Conservation (phyloP, 176 grass and related monocot species). For the Microstegium vimineum region DNA sequence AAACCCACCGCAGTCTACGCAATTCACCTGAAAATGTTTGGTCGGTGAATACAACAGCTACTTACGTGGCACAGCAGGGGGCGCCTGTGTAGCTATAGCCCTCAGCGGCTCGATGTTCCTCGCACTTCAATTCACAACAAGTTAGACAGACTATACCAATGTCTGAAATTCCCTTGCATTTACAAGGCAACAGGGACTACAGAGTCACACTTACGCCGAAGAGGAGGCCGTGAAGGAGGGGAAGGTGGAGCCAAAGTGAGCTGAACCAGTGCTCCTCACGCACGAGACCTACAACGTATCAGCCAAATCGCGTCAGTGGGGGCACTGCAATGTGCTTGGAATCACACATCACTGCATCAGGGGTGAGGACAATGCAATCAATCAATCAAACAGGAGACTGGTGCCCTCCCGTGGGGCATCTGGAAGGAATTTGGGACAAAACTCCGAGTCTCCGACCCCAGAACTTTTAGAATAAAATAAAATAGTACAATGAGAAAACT, state of each 20-base stretch:
- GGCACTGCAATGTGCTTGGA: background rate
- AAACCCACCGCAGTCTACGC: background rate
- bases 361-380: background rate
- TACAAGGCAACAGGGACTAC: background rate
- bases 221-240: conserved; percentile 18
- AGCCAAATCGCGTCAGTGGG: background rate
- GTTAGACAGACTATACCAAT: background rate
- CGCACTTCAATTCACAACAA: conserved; percentile 24
- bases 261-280: conserved; percentile 14
- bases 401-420: background rate
- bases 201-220: conserved; percentile 42
- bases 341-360: background rate
- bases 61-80: conserved; percentile 70
- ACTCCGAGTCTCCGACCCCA: background rate
- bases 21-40: background rate
- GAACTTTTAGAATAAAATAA: background rate
- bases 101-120: conserved; percentile 62
- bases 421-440: background rate
- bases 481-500: background rate
- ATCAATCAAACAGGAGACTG: background rate
- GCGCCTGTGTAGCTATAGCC: conserved; percentile 70
- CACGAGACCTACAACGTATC: conserved; percentile 23
- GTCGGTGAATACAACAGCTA: conserved; percentile 4
- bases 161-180: background rate
- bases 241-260: conserved; percentile 23